phyloP scores from a whole-genome alignment of 257 asterid species.

The Solanum raphanifolium region DNA sequence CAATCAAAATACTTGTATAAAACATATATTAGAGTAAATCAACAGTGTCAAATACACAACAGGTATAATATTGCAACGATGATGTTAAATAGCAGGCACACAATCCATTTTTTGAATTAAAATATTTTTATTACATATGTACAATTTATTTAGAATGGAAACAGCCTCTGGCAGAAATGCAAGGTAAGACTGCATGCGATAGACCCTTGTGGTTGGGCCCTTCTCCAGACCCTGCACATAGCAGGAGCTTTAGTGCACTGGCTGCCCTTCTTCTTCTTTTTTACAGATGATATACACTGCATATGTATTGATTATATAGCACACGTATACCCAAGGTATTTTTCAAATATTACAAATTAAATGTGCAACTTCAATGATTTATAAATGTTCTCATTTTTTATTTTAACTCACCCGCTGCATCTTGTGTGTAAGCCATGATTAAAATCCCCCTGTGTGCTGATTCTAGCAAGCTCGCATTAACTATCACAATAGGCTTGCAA shows the following conservation, averaged over 20 bases:
- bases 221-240: not conserved
- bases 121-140: not conserved
- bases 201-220: not conserved
- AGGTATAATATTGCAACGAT: not conserved
- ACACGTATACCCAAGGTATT: not conserved
- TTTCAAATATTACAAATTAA: not conserved
- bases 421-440: not conserved
- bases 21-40: not conserved
- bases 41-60: not conserved
- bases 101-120: not conserved
- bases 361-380: not conserved
- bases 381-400: not conserved
- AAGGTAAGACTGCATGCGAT: not conserved
- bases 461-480: not conserved
- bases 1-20: not conserved
- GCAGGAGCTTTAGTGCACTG: not conserved
- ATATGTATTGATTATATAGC: not conserved
- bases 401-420: conserved; percentile 1
- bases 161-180: too few relatives aligned
- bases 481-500: not conserved
- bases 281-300: not conserved
- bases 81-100: not conserved
- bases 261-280: not conserved
- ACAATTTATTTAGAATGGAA: not conserved
- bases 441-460: not conserved